Evolutionary conservation across 164 flowering plant species (phyloP), one percentile per base, ranked within the genome.

Genomic region (Aristolochia fimbriata): DNA sequence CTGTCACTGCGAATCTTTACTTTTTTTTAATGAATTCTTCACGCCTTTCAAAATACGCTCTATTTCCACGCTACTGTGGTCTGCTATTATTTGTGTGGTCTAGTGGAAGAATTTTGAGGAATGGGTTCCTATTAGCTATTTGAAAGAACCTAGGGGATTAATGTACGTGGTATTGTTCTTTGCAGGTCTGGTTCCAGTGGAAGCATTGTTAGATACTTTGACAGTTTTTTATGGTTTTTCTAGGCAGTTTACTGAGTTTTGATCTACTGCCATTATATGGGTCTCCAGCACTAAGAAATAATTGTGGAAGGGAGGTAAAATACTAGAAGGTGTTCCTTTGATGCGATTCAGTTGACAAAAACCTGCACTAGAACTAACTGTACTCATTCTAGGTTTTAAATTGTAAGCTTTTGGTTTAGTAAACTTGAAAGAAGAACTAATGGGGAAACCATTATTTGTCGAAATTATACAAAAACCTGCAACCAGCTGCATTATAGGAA

Each of bases 381-480:
- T 16, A 48, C 16, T 23, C 25, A 27, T 19, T 37, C 15, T 48
- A 49, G 24, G 0, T 49, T 59, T 60, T 60, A 14, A 14, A 12
- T 20, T 58, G 51, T 58, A 22, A 22, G 51, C 15, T 60, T 37
- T 31, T n/a, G 53, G 6, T 50, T 8, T 15, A 50, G 22, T n/a
- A 27, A 31, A 33, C n/a, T 9, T 25, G n/a, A 50, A 61, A 50
- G 55, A 47, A 19, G 8, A n/a, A 21, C 15, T 23, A 15, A 92
- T 93, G 98, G 98, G 98, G 62, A 90, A 64, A 71, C 97, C 97
- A 31, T 65, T 93, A 54, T 47, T 90, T 6, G 80, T 69, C 71
- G 96, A 93, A 78, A 86, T 90, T n/a, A 47, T 76, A 59, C 85
- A 93, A 50, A 93, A 90, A 57, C 97, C 98, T n/a, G 97, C 86